These are phyloP conservation scores for Quercus lobata DNA, from an alignment of 331 rosid species.

Conservation along the genomic window DNA sequence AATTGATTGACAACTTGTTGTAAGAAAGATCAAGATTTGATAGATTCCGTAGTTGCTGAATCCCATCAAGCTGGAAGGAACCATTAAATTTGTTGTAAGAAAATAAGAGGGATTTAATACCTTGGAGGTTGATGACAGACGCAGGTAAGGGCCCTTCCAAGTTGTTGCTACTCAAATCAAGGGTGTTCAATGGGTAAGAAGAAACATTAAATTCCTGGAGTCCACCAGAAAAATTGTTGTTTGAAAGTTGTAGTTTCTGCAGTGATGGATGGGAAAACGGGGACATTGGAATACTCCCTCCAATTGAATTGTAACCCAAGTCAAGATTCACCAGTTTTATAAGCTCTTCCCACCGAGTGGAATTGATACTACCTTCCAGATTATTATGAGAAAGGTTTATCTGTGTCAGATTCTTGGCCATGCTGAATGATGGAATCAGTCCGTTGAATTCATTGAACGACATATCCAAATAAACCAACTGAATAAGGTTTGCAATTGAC, in stretches of 20 bases:
- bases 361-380: background rate
- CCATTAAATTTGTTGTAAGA: constrained; percentile 25
- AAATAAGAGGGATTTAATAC: background rate
- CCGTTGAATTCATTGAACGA: too few species aligned
- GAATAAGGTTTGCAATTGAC: too few species aligned
- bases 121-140: background rate
- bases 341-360: background rate
- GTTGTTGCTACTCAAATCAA: constrained; percentile 21
- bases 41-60: constrained; percentile 1
- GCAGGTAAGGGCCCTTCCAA: constrained; percentile 17
- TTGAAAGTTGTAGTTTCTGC: background rate
- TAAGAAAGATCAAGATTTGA: constrained; percentile 2
- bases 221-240: constrained; percentile 19
- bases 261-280: background rate
- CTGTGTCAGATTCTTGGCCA: background rate
- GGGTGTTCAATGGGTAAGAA: constrained; percentile 1
- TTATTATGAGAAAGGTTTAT: background rate
- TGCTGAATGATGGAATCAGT: background rate
- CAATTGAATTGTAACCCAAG: constrained; percentile 25
- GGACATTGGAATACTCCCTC: constrained; percentile 17
- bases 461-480: too few species aligned
- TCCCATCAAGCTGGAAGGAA: background rate
- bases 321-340: background rate
- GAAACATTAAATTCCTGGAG: background rate
- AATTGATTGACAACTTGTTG: background rate